phyloP scores from a whole-genome alignment of 805 yeast genomes.

The Kuraishia hungarica region DNA sequence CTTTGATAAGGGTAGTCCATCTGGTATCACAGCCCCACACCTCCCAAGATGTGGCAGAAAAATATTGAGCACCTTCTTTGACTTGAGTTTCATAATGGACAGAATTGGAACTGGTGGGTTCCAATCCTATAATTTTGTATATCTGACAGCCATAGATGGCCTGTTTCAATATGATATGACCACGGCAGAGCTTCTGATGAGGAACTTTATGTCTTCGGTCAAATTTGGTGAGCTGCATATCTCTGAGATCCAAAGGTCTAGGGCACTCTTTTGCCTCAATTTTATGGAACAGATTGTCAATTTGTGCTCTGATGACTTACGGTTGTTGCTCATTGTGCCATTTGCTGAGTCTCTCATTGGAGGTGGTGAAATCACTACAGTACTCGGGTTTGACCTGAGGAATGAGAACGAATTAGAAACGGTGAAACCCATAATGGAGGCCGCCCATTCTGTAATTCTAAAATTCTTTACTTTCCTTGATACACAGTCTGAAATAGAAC shows the following conservation, averaged over 20 bases:
- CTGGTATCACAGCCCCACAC: constrained; percentile 7
- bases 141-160: constrained; percentile 37
- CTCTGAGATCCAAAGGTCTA: constrained; percentile 22
- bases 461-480: constrained; percentile 17
- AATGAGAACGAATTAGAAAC: constrained; percentile 10
- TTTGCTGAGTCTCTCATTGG: constrained; percentile 16
- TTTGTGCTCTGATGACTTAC: constrained; percentile 25
- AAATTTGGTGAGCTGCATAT: constrained; percentile 17
- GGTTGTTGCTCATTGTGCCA: constrained; percentile 15
- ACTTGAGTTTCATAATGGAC: constrained; percentile 37
- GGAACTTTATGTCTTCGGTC: constrained; percentile 18
- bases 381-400: neutral
- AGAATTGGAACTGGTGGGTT: constrained; percentile 59
- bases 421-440: constrained; percentile 36
- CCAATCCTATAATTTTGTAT: constrained; percentile 53
- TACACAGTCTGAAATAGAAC: constrained; percentile 5
- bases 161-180: constrained; percentile 19
- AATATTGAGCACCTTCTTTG: constrained; percentile 31
- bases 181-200: constrained; percentile 19
- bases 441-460: constrained; percentile 54
- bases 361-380: neutral
- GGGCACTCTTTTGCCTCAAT: constrained; percentile 34
- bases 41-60: constrained; percentile 17
- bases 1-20: neutral
- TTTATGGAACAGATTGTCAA: constrained; percentile 35